A percentile compares a stretch with the other conserved stretches of the same genome.
phyloP scores from a whole-genome alignment of 2,329 filamentous ascomycete genomes.

The Verticillium nonalfalfae region DNA sequence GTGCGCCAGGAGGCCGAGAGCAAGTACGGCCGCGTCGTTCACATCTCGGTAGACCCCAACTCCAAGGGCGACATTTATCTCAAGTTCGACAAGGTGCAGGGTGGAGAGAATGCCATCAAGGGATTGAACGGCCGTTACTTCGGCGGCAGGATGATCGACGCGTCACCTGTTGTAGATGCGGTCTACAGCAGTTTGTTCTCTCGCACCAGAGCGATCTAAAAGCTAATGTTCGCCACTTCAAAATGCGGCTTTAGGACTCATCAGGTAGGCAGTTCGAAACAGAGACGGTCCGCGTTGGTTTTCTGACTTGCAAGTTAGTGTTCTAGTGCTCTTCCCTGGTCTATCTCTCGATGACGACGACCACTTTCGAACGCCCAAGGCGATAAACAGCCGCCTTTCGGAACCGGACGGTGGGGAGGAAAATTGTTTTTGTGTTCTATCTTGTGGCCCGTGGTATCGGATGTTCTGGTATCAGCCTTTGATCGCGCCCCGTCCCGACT shows the following conservation, averaged over 20 bases:
- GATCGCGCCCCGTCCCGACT: background rate
- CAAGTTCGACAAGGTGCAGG: constrained; percentile 94
- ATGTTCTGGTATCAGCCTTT: background rate
- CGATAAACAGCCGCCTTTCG: background rate
- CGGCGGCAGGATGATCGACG: constrained; percentile 86
- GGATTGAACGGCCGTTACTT: constrained; percentile 96
- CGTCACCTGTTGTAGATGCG: constrained; percentile 93
- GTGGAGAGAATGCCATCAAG: constrained; percentile 95
- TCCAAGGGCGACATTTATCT: constrained; percentile 95
- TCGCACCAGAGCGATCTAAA: constrained; percentile 72
- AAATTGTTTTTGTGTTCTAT: background rate
- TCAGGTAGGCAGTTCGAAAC: background rate
- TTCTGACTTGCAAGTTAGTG: background rate
- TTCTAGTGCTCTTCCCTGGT: background rate
- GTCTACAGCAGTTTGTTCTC: constrained; percentile 97
- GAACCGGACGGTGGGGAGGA: background rate
- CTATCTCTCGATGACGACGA: background rate
- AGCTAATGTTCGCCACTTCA: constrained; percentile 45
- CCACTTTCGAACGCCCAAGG: background rate
- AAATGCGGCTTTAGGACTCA: constrained; percentile 40
- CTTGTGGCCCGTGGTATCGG: background rate
- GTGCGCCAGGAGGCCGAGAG: constrained; percentile 87
- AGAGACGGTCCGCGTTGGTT: background rate
- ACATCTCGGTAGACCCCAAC: constrained; percentile 91
- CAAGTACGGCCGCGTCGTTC: constrained; percentile 96